phyloP scores from a whole-genome alignment of 176 grass and related monocot genomes.

The Elaeis guineensis region DNA sequence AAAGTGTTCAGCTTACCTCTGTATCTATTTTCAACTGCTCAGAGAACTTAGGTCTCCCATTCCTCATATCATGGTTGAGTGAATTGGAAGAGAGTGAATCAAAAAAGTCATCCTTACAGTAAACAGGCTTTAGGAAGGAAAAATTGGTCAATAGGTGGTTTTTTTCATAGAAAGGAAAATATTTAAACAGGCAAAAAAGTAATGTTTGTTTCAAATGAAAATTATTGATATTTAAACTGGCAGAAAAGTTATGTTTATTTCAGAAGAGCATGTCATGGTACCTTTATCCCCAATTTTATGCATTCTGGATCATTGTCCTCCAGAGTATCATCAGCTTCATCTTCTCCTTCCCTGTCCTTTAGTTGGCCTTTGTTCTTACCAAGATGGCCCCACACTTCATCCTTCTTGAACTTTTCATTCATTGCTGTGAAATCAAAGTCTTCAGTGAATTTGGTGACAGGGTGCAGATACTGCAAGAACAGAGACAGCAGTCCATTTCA shows the following conservation, averaged over 20 bases:
- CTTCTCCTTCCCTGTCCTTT: slow-evolving; percentile 24
- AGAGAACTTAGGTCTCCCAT: slow-evolving; percentile 71
- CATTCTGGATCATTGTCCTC: slow-evolving; percentile 41
- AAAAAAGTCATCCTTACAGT: slow-evolving; percentile 93
- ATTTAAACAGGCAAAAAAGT: neutral
- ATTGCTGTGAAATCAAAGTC: slow-evolving; percentile 96
- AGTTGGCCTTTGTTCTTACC: slow-evolving; percentile 60
- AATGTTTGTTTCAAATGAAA: neutral
- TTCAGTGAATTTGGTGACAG: slow-evolving; percentile 67
- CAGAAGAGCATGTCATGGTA: slow-evolving; percentile 5
- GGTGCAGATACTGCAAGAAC: slow-evolving; percentile 30
- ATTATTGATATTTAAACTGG: no score
- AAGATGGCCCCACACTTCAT: slow-evolving; percentile 97
- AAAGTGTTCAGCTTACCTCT: slow-evolving; percentile 35
- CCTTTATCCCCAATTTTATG: slow-evolving; percentile 28
- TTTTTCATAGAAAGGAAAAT: neutral
- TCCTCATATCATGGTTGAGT: slow-evolving; percentile 42
- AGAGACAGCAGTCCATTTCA: neutral
- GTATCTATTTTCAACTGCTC: slow-evolving; percentile 86
- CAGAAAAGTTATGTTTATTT: no score
- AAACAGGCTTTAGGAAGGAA: slow-evolving; percentile 45
- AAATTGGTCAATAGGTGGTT: slow-evolving; percentile 1
- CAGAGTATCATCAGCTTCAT: slow-evolving; percentile 41
- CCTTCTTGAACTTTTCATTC: slow-evolving; percentile 99
- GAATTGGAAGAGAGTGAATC: slow-evolving; percentile 83